Base-by-base conservation (phyloP, 306 rosid genomes). In the Pueraria montana region DNA sequence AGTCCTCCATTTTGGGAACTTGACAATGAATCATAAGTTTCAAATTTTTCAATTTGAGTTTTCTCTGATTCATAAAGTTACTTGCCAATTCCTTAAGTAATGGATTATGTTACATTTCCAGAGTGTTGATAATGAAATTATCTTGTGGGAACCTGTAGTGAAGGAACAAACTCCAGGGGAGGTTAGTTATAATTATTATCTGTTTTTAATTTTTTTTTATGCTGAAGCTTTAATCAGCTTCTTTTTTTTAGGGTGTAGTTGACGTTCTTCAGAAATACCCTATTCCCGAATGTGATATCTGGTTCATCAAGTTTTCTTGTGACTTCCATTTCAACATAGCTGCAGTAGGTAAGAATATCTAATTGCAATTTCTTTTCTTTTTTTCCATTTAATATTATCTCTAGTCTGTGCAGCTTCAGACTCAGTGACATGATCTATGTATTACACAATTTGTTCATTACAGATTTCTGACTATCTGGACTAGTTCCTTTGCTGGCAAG, bases 261-360 rank as follows among this genome's bases (percentile, higher is more conserved):
- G 99, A 94, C 83, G 87, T 94, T 81, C 99, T 96, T 82, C 99
- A 96, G 85, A 96, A 91, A 79, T 96, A 96, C 87, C 99, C 99
- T 20, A 96, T 89, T 84, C 98, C 99, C 0, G 99, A 89, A 62
- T 96, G 99, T 67, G 98, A 96, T 82, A 94, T 96, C 78, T 96
- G 99, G 98, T 96, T 94, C 89, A 94, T 96, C 91, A 96, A 96
- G 83, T 96, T 96, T 78, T 96, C 98, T 34, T 94, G 93, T 43
- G 99, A 96, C 87, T 96, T 96, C 86, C 95, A 91, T 83, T 94
- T 80, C 77, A 87, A 90, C 65, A 82, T 93, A 18, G 91, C 87
- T 82, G 93, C 98, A 16, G 89, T 94, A 92, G 99, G 99, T 91
- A 86, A 81, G 72, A 69, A 17, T 23, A 68, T 18, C 58, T 40